These are phyloP conservation scores for Ustanciosporium gigantosporum DNA, from an alignment of 1,284 basidiomycete genomes.

Conservation along the genomic window DNA sequence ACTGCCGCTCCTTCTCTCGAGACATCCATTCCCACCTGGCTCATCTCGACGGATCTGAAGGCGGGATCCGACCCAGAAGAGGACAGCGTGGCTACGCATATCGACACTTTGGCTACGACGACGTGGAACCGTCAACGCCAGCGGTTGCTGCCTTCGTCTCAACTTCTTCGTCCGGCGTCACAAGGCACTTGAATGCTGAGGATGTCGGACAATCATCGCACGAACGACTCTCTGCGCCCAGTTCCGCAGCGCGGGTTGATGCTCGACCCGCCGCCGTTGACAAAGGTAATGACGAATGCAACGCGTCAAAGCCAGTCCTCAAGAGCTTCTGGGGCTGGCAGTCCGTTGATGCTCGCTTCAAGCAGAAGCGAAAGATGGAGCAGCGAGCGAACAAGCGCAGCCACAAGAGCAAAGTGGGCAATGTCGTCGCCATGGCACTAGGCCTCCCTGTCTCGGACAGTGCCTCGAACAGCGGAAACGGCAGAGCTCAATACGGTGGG, in stretches of 20 bases:
- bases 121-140: conserved; percentile 9
- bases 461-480: not conserved
- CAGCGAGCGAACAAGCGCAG: conserved; percentile 8
- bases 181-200: not conserved
- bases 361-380: conserved; percentile 30
- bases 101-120: conserved; percentile 31
- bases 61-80: conserved; percentile 19
- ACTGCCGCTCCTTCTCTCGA: conserved; percentile 40
- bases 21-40: conserved; percentile 24
- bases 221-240: no score
- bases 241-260: no score
- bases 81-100: conserved; percentile 27
- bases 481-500: no score
- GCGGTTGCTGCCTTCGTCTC: not conserved
- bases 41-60: conserved; percentile 8
- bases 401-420: conserved; percentile 6
- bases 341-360: conserved; percentile 26
- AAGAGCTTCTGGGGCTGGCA: conserved; percentile 53
- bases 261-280: not conserved
- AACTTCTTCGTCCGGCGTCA: not conserved
- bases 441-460: conserved; percentile 3
- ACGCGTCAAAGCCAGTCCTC: conserved; percentile 31
- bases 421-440: conserved; percentile 28
- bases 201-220: no score
- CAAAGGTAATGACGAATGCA: conserved; percentile 38